phyloP scores from a whole-genome alignment of 2,329 filamentous ascomycete genomes.

The Fusarium secorum region DNA sequence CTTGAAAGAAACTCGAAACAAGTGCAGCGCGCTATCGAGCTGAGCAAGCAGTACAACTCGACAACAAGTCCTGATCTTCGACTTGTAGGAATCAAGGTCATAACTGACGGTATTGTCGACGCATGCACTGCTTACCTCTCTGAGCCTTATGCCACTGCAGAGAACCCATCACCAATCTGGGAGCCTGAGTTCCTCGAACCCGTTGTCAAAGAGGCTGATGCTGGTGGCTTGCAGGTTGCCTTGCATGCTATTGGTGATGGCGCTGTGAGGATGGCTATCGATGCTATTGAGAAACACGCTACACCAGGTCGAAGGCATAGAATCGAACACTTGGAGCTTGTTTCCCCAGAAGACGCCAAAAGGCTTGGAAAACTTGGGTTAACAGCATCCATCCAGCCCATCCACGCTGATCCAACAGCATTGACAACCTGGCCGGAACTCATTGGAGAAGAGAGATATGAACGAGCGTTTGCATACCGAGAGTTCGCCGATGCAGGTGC shows the following conservation, averaged over 20 bases:
- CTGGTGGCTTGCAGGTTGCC: slow-evolving; percentile 63
- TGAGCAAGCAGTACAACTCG: slow-evolving; percentile 48
- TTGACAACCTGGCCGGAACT: slow-evolving; percentile 65
- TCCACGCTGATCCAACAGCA: slow-evolving; percentile 65
- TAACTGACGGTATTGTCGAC: slow-evolving; percentile 69
- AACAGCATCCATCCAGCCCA: slow-evolving; percentile 63
- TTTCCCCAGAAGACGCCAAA: slow-evolving; percentile 60
- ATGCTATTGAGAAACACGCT: slow-evolving; percentile 55
- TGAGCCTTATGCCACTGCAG: slow-evolving; percentile 61
- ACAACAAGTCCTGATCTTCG: slow-evolving; percentile 50
- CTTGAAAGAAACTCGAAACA: slow-evolving; percentile 50
- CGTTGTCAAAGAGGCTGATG: slow-evolving; percentile 60
- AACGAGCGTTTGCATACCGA: slow-evolving; percentile 66
- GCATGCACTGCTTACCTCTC: slow-evolving; percentile 66
- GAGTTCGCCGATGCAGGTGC: slow-evolving; percentile 64
- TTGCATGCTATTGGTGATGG: slow-evolving; percentile 70
- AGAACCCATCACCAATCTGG: slow-evolving; percentile 60
- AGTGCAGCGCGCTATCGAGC: slow-evolving; percentile 58
- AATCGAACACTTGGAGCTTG: slow-evolving; percentile 69
- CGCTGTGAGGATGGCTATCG: slow-evolving; percentile 63
- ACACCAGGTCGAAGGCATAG: slow-evolving; percentile 60
- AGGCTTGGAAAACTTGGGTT: slow-evolving; percentile 64
- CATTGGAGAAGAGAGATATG: slow-evolving; percentile 59
- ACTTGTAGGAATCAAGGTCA: slow-evolving; percentile 67
- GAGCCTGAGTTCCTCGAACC: slow-evolving; percentile 56